These are phyloP conservation scores for Peniophora sp. DNA, from an alignment of 1,284 basidiomycete genomes.

Conservation along the genomic window DNA sequence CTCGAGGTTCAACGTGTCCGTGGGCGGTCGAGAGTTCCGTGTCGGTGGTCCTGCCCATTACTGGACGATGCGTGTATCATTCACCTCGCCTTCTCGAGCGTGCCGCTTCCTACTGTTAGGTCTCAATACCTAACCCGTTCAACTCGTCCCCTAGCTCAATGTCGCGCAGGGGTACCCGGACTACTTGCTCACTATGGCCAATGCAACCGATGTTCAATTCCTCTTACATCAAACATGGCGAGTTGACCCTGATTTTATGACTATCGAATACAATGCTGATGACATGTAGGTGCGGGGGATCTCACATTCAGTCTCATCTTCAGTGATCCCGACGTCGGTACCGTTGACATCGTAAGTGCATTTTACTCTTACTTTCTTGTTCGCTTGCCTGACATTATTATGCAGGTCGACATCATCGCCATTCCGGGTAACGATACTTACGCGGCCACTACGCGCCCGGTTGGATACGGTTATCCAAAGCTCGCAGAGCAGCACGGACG, in stretches of 20 bases:
- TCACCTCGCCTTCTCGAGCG: slow-evolving; percentile 51
- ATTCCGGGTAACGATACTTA: slow-evolving; percentile 47
- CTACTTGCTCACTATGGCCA: slow-evolving; percentile 64
- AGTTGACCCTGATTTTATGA: slow-evolving; percentile 6
- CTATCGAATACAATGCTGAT: neutral
- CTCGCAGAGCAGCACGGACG: slow-evolving; percentile 47
- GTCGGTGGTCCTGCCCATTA: slow-evolving; percentile 51
- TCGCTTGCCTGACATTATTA: neutral
- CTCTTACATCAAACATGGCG: slow-evolving; percentile 66
- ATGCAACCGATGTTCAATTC: slow-evolving; percentile 54
- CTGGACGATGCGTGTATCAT: slow-evolving; percentile 61
- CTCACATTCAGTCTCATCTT: slow-evolving; percentile 36
- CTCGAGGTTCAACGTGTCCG: slow-evolving; percentile 54
- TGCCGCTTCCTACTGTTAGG: slow-evolving; percentile 59
- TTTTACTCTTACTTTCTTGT: slow-evolving; percentile 10
- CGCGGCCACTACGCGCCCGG: slow-evolving; percentile 54
- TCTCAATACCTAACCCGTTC: slow-evolving; percentile 51
- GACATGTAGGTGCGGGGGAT: slow-evolving; percentile 44
- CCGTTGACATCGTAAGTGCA: slow-evolving; percentile 45
- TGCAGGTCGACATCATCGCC: slow-evolving; percentile 46
- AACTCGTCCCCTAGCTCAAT: slow-evolving; percentile 49
- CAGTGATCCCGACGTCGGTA: slow-evolving; percentile 47
- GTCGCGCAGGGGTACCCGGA: slow-evolving; percentile 64
- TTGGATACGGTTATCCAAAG: slow-evolving; percentile 56
- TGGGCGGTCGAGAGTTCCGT: slow-evolving; percentile 50